These are phyloP conservation scores for Exidia glandulosa DNA, from an alignment of 768 basidiomycete species.

Conservation along the genomic window DNA sequence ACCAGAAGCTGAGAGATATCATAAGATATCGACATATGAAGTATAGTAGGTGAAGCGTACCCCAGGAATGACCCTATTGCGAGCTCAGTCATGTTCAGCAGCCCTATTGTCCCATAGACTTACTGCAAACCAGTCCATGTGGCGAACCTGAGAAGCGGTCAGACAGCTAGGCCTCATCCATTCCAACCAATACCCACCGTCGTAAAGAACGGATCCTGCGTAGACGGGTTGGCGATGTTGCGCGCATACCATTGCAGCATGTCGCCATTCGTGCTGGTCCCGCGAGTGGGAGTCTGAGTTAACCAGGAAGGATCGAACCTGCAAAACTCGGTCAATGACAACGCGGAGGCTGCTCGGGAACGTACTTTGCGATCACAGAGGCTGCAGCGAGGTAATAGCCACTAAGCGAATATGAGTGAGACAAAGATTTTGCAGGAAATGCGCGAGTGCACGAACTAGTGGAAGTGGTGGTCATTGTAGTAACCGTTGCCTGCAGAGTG, in stretches of 20 bases:
- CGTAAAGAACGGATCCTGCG: constrained; percentile 22
- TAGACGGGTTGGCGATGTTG: constrained; percentile 25
- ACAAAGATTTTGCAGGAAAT: neutral
- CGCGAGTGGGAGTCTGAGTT: constrained; percentile 1
- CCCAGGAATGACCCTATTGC: constrained; percentile 30
- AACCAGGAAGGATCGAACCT: constrained; percentile 9
- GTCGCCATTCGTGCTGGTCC: constrained; percentile 18
- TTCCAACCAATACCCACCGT: too few relatives aligned
- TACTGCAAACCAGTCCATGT: constrained; percentile 26
- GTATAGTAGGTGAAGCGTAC: neutral
- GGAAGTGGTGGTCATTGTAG: constrained; percentile 28
- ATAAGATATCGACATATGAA: neutral
- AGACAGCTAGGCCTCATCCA: too few relatives aligned
- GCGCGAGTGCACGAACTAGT: constrained; percentile 10
- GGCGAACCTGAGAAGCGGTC: too few relatives aligned
- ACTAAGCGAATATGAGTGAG: neutral
- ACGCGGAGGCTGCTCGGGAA: too few relatives aligned
- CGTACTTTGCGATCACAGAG: constrained; percentile 24
- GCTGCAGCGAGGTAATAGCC: constrained; percentile 23
- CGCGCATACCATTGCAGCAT: constrained; percentile 21
- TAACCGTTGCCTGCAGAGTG: constrained; percentile 16
- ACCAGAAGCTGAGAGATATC: constrained; percentile 14
- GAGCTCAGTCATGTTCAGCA: too few relatives aligned
- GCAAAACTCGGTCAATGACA: too few relatives aligned
- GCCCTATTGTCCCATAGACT: too few relatives aligned